Evolutionary conservation across 305 asterid species (phyloP), one percentile per base, ranked within the genome.

Genomic region (Solanum aculeatissimum): DNA sequence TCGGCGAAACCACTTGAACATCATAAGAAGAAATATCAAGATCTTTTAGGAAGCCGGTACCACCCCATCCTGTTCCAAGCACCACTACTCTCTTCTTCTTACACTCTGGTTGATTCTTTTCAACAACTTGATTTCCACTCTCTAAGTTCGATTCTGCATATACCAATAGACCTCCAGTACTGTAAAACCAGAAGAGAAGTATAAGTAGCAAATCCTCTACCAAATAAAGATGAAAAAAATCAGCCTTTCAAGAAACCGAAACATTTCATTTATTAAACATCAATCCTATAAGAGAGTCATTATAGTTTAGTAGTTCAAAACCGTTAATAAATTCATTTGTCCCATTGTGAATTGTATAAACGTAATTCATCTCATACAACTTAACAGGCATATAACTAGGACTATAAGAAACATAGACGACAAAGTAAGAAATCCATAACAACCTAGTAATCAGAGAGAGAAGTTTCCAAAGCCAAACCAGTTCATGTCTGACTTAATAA

Each of bases 101-200:
- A 3, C 65, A 27, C 40, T 25, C 82, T 0, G 47, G 42, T 77
- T 77, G 82, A 77, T 18, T 77, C 65, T 18, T 38, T 29, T 51
- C 82, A 18, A 51, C 65, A 29, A 51, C 47, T 49, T 49, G 19
- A 51, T 77, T 77, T 51, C 47, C 65, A 51, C 47, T 70, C 78
- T 88, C 69, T 66, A 87, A 84, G 32, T 86, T 83, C 2, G 94
- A 72, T 53, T 92, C 93, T 43, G 98, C 93, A 84, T 91, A 93
- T 42, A 96, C 94, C 35, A 95, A 83, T 43, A 93, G 91, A 88
- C 98, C 94, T 83, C 96, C 99, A 71, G 94, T 79, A 86, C 99
- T 93, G 98, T 85, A 83, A 85, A 77, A 19, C 65, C 89, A 66
- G 57, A 60, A 91, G 72, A 75, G 81, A 85, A 82, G 29, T 40